Evolutionary conservation across 1,284 basidiomycete species (phyloP), one percentile per base, ranked within the genome.

Genomic region (Puccinia novopanici): DNA sequence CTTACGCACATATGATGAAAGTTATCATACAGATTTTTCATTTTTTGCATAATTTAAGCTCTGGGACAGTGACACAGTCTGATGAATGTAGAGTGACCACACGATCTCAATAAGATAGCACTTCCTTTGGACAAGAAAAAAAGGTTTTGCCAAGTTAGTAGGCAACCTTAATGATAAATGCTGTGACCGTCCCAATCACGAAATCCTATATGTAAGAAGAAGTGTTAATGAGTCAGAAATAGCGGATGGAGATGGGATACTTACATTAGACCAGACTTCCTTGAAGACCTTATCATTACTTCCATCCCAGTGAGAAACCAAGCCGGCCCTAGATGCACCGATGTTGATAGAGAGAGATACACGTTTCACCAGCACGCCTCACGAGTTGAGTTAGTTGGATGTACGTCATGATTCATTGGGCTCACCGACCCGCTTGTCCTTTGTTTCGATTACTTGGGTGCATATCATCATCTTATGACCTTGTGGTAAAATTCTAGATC

Each of bases 351-450:
- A 59, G 30, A 34, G 15, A 37, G 27, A 63, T 30, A 63, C 34
- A 40, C 6, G 37, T 63, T 63, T 40, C 17, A 8, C 15, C 3
- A 63, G 17, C 15, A 17, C 15, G 45, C 45, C 34, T 63, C 17
- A 17, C 10, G 3, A 34, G 27, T 27, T 57, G 50, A 40, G 17
- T 19, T 63, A 19, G 15, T 45, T 6, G 45, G 15, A 45, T 8
- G 45, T 8, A 45, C 15, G 45, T 8, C 6, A 57, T 57, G 55
- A 22, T 30, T 48, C 34, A 45, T 50, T 10, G 10, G 15, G 34
- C 59, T 65, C n/a, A 77, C 75, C 75, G 45, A 12, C 75, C 75
- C 17, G 45, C 75, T 68, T 77, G 75, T 52, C 75, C 75, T 40
- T 63, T 65, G 34, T 68, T 77, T 77, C 61, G 37, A 77, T 65